Percentiles rank a stretch among this genome's conserved stretches.
Conservation (phyloP, 169 alveolate genomes). For the Perkinsus chesapeaki region DNA sequence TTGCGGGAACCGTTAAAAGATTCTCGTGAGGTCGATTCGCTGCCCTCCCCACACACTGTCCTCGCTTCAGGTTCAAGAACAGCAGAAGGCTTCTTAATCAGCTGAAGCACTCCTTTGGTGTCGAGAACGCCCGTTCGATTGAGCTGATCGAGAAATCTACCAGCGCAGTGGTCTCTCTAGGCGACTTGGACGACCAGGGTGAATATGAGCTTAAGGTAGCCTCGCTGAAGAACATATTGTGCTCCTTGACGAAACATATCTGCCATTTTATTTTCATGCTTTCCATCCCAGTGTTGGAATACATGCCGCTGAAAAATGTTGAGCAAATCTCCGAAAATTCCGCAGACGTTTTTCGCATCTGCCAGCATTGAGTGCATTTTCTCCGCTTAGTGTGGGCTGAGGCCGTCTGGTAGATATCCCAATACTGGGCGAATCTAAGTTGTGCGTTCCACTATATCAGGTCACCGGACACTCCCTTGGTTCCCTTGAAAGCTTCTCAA, state of each 20-base stretch:
- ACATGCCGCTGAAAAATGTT: too few relatives aligned
- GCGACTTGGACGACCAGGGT: background rate
- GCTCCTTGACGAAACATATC: too few relatives aligned
- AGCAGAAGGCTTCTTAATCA: background rate
- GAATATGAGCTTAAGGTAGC: background rate
- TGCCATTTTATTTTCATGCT: too few relatives aligned
- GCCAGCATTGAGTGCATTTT: too few relatives aligned
- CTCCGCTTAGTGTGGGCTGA: too few relatives aligned
- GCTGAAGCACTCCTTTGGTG: background rate
- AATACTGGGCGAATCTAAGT: background rate
- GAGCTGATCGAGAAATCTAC: background rate
- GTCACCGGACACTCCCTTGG: background rate
- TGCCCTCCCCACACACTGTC: background rate
- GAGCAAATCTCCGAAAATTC: too few relatives aligned
- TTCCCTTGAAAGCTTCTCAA: background rate
- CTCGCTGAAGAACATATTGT: too few relatives aligned
- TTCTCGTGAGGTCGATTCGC: background rate
- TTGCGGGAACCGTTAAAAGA: background rate
- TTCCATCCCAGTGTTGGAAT: too few relatives aligned
- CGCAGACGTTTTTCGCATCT: too few relatives aligned
- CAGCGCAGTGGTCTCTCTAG: background rate
- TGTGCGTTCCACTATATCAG: background rate
- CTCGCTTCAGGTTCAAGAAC: background rate
- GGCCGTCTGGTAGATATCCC: background rate
- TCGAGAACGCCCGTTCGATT: background rate